Conservation (phyloP, 2,329 filamentous ascomycete genomes). For the Botrytis galanthina region DNA sequence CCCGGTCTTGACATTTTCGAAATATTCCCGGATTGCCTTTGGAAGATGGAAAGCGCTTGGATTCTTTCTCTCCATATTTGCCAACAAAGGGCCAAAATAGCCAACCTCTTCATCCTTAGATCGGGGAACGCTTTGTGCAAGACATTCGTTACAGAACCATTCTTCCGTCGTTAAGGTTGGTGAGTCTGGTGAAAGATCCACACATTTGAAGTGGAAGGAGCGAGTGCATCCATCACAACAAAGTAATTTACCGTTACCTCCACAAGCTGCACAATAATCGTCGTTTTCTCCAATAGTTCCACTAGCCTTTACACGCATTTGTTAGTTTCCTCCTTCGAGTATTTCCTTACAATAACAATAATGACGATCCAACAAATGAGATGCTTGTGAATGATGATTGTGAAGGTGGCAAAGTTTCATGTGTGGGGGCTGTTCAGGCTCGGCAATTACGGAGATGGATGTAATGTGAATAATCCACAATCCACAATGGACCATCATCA, state of each 20-base stretch:
- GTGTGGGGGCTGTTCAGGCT: constrained; percentile 33
- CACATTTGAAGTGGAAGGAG: constrained; percentile 86
- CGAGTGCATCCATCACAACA: constrained; percentile 92
- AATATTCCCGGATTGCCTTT: constrained; percentile 67
- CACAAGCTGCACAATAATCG: constrained; percentile 85
- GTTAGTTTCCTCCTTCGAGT: constrained; percentile 29
- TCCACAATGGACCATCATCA: constrained; percentile 23
- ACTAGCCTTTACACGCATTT: constrained; percentile 39
- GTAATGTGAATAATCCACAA: constrained; percentile 20
- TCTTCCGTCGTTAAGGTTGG: constrained; percentile 63
- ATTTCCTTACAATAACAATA: not conserved
- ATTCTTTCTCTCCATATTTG: constrained; percentile 64
- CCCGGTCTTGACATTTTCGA: constrained; percentile 75
- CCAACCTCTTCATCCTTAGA: constrained; percentile 45
- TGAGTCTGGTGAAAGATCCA: constrained; percentile 68
- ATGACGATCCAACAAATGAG: constrained; percentile 22
- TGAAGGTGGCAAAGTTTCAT: constrained; percentile 27
- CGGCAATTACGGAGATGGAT: constrained; percentile 34
- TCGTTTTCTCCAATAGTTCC: constrained; percentile 70
- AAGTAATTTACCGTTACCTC: constrained; percentile 77
- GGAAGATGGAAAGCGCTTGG: constrained; percentile 73
- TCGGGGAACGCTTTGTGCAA: constrained; percentile 47
- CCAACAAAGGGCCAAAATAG: constrained; percentile 62
- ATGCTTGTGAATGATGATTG: constrained; percentile 25
- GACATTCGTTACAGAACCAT: constrained; percentile 81